Conservation (phyloP, 2,329 filamentous ascomycete genomes). For the Aspergillus candidus region DNA sequence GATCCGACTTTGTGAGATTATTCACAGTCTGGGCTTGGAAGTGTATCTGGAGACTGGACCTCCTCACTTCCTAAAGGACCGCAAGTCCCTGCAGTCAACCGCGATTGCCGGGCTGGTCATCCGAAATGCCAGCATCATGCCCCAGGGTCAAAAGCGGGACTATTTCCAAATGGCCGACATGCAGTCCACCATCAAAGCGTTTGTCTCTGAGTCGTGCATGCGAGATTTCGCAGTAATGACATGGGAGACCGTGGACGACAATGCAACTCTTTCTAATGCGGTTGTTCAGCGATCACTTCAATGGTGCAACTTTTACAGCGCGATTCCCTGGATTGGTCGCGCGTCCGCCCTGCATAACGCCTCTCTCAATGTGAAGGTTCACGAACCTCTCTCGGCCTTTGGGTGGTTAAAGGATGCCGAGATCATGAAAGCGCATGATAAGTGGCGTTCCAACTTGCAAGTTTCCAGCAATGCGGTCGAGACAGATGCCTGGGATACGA, state of each 20-base stretch:
- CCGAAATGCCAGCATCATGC: slow-evolving; percentile 38
- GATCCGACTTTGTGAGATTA: slow-evolving; percentile 26
- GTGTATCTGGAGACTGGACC: slow-evolving; percentile 40
- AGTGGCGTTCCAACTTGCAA: slow-evolving; percentile 33
- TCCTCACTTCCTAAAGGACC: slow-evolving; percentile 37
- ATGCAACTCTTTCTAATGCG: slow-evolving; percentile 34
- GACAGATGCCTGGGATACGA: slow-evolving; percentile 20
- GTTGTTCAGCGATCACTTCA: slow-evolving; percentile 39
- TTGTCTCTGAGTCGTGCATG: slow-evolving; percentile 42
- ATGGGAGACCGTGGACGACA: slow-evolving; percentile 43
- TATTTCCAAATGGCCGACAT: slow-evolving; percentile 41
- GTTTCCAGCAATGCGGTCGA: slow-evolving; percentile 15
- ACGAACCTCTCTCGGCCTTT: slow-evolving; percentile 41
- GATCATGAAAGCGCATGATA: slow-evolving; percentile 41
- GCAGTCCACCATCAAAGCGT: slow-evolving; percentile 39
- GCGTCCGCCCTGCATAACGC: slow-evolving; percentile 33
- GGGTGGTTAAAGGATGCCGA: slow-evolving; percentile 43
- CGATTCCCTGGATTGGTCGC: slow-evolving; percentile 40
- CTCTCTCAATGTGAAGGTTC: slow-evolving; percentile 23
- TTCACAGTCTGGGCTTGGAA: slow-evolving; percentile 32
- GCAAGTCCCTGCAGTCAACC: slow-evolving; percentile 28
- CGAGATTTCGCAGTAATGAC: slow-evolving; percentile 39
- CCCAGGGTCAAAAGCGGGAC: slow-evolving; percentile 38
- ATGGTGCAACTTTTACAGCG: slow-evolving; percentile 45
- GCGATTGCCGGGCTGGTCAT: slow-evolving; percentile 36